Base-by-base conservation (phyloP, 495 filamentous ascomycete genomes). In the Aspergillus biplanus region DNA sequence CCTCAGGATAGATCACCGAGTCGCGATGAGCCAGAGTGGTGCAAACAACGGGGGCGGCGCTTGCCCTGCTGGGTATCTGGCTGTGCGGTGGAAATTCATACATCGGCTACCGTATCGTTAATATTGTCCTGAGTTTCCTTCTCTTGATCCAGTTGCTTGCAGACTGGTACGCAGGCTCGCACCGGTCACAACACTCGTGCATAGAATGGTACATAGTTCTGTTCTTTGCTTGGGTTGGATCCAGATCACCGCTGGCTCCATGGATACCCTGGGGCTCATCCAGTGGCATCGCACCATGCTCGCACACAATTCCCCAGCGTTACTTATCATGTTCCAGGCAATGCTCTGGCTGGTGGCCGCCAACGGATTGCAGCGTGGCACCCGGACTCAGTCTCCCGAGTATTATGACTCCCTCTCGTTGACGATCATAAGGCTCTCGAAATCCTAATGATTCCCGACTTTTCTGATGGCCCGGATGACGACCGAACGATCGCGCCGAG, bases 371-470 rank as follows among this genome's bases (percentile, higher is more conserved):
- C 16, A 15, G 46, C 46, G 46, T 15, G 5, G 16, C 46, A 48
- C 12, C 5, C 46, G 7, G 7, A 48, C 46, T 13, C 7, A 48
- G 16, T 48, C 46, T n/a, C 46, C 15, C 7, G 46, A 48, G 5
- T 48, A 48, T 15, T 48, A 48, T n/a, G 46, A 48, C 46, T 48
- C 46, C 16, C 46, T 48, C 46, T 48, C 7, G 7, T 48, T 7
- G 7, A 48, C 46, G 7, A 15, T 15, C 12, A 48, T 48, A 48
- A 15, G 46, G 46, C 46, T 6, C 7, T 48, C 16, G 46, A 48
- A 15, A 48, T 48, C 7, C 16, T 48, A 15, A 15, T 48, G 5
- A 13, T 48, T n/a, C 46, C 46, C 9, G 7, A 5, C 46, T 15
- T n/a, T n/a, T n/a, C n/a, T n/a, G n/a, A n/a, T n/a, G n/a, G n/a